Evolutionary conservation across 164 flowering plant genomes (phyloP), one percentile per base, ranked within the genome.

Genomic region (Chimonanthus salicifolius): DNA sequence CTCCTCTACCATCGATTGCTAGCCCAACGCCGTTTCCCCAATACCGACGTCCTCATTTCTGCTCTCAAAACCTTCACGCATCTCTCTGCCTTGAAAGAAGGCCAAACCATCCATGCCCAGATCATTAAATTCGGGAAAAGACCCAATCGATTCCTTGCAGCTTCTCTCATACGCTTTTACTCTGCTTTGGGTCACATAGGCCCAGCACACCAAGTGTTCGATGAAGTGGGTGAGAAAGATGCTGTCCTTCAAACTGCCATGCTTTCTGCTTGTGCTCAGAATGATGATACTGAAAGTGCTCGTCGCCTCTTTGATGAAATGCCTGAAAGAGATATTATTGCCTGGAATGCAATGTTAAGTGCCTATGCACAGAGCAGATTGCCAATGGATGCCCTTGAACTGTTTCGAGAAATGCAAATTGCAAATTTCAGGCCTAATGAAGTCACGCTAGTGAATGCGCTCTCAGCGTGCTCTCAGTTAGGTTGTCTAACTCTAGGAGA

Each of bases 291-390:
- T 2, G 70, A 50, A 18, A 13, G 16, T 46, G 77, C 77, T 5
- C 63, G 77, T 2, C 2, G 21, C 1, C 15, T 64, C 48, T 74
- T 74, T 49, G 77, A 62, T 69, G 72, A 47, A 63, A 74, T 74
- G 73, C 62, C 68, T 2, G 48, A 47, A 5, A 75, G 74, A 70
- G 73, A 70, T 51, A 18, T 45, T 43, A 63, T 64, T 33, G 73
- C 77, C 43, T 75, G 77, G 77, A 75, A 75, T 75, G 77, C 77
- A 10, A 75, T 70, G 77, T 58, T 75, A 49, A 64, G 72, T 18
- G 73, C 69, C 33, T 75, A 75, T 9, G 43, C 68, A 0, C 70
- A 75, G 46, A 49, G 49, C 50, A 74, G 77, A 48, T 49, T 64
- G 64, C 58, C 73, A 33, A 49, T 7, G 63, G 77, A 70, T 13